phyloP scores from a whole-genome alignment of 768 basidiomycete genomes.

The Leccinum variicolor region DNA sequence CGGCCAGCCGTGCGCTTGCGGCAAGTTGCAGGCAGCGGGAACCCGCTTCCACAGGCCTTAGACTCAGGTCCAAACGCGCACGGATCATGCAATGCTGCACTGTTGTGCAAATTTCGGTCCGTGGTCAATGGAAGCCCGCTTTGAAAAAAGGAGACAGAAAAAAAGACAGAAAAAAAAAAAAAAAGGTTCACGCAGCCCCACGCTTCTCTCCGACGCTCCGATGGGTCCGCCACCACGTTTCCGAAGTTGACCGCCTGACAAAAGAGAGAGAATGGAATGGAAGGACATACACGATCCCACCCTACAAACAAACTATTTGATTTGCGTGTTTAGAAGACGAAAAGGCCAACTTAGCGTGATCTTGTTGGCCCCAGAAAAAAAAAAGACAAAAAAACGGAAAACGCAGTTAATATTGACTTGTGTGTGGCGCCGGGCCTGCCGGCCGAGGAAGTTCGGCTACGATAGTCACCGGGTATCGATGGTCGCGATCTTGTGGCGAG shows the following conservation, averaged over 20 bases:
- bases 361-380: neutral
- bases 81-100: neutral
- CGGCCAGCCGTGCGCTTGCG: neutral
- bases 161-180: neutral
- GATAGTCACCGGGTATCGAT: slow-evolving; percentile 1
- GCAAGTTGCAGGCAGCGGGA: neutral
- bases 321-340: neutral
- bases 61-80: neutral
- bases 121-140: neutral
- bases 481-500: slow-evolving; percentile 8
- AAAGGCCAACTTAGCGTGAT: neutral
- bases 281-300: neutral
- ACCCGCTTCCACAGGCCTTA: neutral
- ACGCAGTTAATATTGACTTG: neutral
- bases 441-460: slow-evolving; percentile 10
- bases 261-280: neutral
- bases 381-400: neutral
- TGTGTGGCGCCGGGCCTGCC: neutral
- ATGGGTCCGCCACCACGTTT: slow-evolving; percentile 11
- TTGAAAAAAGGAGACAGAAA: neutral
- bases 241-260: neutral
- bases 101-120: neutral
- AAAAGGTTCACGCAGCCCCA: slow-evolving; percentile 1
- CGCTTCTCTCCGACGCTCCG: slow-evolving; percentile 10
- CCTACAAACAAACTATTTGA: neutral